A percentile compares a stretch with the other conserved stretches of the same genome.
These are phyloP conservation scores for Penicillium bovifimosum DNA, from an alignment of 495 filamentous ascomycete genomes.

Conservation along the genomic window DNA sequence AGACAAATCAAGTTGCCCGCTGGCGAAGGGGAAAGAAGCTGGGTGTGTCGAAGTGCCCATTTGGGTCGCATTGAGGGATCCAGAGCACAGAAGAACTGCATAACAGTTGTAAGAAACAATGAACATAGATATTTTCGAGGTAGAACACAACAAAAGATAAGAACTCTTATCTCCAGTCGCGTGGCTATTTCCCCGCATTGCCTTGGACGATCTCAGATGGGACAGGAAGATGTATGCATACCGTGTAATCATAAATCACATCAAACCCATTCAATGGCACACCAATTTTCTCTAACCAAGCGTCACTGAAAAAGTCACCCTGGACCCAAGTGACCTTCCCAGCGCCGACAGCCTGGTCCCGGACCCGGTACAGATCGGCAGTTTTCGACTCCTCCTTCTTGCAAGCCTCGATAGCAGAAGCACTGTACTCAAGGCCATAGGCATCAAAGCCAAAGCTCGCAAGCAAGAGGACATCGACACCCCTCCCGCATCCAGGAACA, in stretches of 20 bases:
- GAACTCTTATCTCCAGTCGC: not conserved
- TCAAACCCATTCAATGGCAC: conserved; percentile 57
- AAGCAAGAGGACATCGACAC: conserved; percentile 70
- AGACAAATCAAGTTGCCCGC: conserved; percentile 66
- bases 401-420: conserved; percentile 50
- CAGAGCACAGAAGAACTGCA: conserved; percentile 77
- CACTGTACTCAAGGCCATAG: conserved; percentile 64
- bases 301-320: conserved; percentile 70
- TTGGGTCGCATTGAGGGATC: conserved; percentile 54
- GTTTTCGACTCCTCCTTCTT: conserved; percentile 40
- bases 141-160: not conserved
- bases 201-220: not conserved
- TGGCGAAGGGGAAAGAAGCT: conserved; percentile 54
- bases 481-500: conserved; percentile 70
- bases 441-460: conserved; percentile 66
- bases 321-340: conserved; percentile 55
- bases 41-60: conserved; percentile 64
- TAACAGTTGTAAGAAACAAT: conserved; percentile 7
- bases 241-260: conserved; percentile 81
- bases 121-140: conserved; percentile 2
- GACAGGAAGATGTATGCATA: conserved; percentile 31
- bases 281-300: conserved; percentile 46
- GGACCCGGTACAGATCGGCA: conserved; percentile 41
- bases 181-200: not conserved
- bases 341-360: conserved; percentile 37